phyloP scores from a whole-genome alignment of 495 filamentous ascomycete species.

The Terfezia claveryi region DNA sequence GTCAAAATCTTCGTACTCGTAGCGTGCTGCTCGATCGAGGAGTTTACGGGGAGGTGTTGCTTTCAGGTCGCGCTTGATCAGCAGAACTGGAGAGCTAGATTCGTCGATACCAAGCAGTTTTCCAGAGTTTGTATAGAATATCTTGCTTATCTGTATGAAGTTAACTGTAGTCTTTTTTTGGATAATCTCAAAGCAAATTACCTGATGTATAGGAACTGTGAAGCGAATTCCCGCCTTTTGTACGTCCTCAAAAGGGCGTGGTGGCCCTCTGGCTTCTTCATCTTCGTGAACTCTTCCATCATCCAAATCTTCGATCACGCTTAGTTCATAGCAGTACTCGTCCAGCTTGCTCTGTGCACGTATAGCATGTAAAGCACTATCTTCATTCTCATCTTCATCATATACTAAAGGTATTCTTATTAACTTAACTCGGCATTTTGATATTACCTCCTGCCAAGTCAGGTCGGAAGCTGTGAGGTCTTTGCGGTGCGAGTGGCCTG shows the following conservation, averaged over 20 bases:
- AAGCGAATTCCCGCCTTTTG: slow-evolving; percentile 57
- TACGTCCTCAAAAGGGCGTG: slow-evolving; percentile 48
- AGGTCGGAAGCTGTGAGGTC: slow-evolving; percentile 35
- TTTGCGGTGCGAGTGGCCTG: slow-evolving; percentile 46
- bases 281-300: slow-evolving; percentile 73
- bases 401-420: slow-evolving; percentile 21
- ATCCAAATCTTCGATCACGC: slow-evolving; percentile 80
- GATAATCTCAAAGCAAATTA: not conserved
- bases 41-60: slow-evolving; percentile 44
- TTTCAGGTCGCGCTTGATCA: slow-evolving; percentile 66
- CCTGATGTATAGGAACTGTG: slow-evolving; percentile 50
- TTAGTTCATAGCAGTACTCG: slow-evolving; percentile 73
- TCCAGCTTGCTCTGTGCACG: slow-evolving; percentile 31
- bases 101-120: slow-evolving; percentile 79
- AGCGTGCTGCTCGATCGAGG: slow-evolving; percentile 21
- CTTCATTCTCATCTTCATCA: slow-evolving; percentile 15
- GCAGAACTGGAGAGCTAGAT: slow-evolving; percentile 62
- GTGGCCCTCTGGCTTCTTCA: slow-evolving; percentile 40
- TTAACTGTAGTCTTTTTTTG: not conserved
- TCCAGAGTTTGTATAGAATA: slow-evolving; percentile 94
- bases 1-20: slow-evolving; percentile 15
- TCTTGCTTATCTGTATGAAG: slow-evolving; percentile 55
- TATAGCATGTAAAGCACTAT: slow-evolving; percentile 12
- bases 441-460: slow-evolving; percentile 94
- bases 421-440: slow-evolving; percentile 75